phyloP scores from a whole-genome alignment of 306 rosid species.

The Malus asiatica region DNA sequence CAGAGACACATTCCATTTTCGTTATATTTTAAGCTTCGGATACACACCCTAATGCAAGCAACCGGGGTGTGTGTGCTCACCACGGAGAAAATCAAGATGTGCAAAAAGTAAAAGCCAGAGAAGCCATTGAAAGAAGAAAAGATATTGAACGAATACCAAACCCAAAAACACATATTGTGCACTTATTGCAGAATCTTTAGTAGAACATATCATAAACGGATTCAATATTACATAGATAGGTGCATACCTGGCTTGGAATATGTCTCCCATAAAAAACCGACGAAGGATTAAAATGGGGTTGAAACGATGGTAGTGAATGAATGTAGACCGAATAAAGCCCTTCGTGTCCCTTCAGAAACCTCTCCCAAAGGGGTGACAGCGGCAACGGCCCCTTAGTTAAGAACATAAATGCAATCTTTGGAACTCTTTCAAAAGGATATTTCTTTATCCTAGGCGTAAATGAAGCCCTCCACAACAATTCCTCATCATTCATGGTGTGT shows the following conservation, averaged over 20 bases:
- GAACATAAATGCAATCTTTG: conserved; percentile 92
- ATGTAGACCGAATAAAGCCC: conserved; percentile 54
- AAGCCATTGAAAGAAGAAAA: background rate
- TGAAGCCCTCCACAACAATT: conserved; percentile 81
- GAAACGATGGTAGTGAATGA: conserved; percentile 77
- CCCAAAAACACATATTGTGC: background rate
- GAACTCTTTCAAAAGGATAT: conserved; percentile 76
- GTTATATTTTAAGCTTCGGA: background rate
- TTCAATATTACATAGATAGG: background rate
- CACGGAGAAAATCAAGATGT: background rate
- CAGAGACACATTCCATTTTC: background rate
- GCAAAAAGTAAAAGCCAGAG: background rate
- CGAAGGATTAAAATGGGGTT: conserved; percentile 43
- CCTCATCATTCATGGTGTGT: conserved; percentile 69
- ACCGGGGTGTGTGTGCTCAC: background rate
- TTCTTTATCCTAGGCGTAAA: conserved; percentile 46
- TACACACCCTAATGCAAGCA: background rate
- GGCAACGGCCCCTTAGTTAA: conserved; percentile 92
- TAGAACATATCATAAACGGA: background rate
- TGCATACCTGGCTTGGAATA: conserved; percentile 85
- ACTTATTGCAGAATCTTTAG: background rate
- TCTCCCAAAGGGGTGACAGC: conserved; percentile 91
- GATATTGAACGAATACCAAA: background rate
- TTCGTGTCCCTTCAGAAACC: conserved; percentile 73
- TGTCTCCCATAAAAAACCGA: conserved; percentile 69